Evolutionary conservation across 805 yeast genomes (phyloP), one percentile per base, ranked within the genome.

Genomic region (Diddensiella transvaalensis): DNA sequence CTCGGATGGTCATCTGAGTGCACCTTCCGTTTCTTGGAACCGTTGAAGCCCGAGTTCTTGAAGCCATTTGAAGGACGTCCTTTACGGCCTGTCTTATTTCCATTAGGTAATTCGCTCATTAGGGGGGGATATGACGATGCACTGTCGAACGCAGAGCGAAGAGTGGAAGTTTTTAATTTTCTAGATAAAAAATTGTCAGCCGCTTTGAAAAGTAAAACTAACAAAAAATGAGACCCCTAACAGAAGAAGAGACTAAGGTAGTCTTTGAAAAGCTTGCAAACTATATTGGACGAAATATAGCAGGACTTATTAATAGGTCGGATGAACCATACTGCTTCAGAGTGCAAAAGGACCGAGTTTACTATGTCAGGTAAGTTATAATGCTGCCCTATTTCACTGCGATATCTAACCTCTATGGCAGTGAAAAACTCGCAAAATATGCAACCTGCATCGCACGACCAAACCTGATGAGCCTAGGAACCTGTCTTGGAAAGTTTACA

Each of bases 221-320:
- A 38, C 11, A 38, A 18, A 8, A 38, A 8, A 91, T 91, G 99
- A 85, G 99, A 76, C 87, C 89, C 44, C 77, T 91, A 57, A 91
- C 98, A 56, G 99, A 91, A 66, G 96, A 89, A 67, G 99, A 93
- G 66, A 91, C 99, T 38, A 88, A 86, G 66, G 91, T 85, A 15
- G 96, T 93, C 37, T 91, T 93, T 66, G 98, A 93, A 64, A 93
- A 93, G 70, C 78, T 93, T 49, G 97, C 98, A 52, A 91, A 85
- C 67, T 93, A 93, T 63, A 87, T 93, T 57, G 99, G 99, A n/a
- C 78, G 96, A 66, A 93, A 91, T 68, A 91, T 93, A 49, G 81
- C 96, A 3, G 82, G 82, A 53, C 72, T 93, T 50, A 87, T 93
- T 50, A 95, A 91, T 60, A 84, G 88, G 62, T 63, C 70, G 17